Conservation (phyloP, 2,329 filamentous ascomycete genomes). For the Arthroderma uncinatum region DNA sequence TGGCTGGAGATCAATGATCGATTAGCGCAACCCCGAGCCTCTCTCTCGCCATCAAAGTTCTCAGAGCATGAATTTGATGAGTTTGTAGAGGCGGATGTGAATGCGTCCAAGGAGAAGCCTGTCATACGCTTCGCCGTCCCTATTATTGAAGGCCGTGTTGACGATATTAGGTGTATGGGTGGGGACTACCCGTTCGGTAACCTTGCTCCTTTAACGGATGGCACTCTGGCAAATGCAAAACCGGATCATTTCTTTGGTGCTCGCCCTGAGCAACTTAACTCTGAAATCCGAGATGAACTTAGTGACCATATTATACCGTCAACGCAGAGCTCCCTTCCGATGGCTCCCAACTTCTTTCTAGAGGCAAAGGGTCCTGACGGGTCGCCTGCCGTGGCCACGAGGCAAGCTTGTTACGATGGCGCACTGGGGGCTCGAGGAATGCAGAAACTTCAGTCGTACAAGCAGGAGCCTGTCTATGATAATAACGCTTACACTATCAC, state of each 20-base stretch:
- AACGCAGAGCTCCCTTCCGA: constrained; percentile 22
- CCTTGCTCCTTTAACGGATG: constrained; percentile 28
- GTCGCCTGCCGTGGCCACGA: constrained; percentile 22
- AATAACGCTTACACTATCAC: too few relatives aligned
- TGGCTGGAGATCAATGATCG: constrained; percentile 22
- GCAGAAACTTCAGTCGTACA: constrained; percentile 30
- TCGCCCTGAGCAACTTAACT: constrained; percentile 22
- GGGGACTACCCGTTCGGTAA: constrained; percentile 26
- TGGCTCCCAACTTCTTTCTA: too few relatives aligned
- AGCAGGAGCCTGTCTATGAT: constrained; percentile 26
- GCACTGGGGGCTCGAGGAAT: constrained; percentile 30
- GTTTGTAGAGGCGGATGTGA: constrained; percentile 22
- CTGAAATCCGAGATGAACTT: constrained; percentile 19
- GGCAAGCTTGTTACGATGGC: constrained; percentile 31
- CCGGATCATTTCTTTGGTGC: constrained; percentile 25
- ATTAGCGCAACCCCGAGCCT: constrained; percentile 21
- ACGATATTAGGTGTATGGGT: constrained; percentile 17
- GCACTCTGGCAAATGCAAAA: constrained; percentile 19
- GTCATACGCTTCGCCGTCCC: constrained; percentile 26
- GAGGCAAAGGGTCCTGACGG: too few relatives aligned
- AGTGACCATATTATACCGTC: constrained; percentile 22
- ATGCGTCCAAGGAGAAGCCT: constrained; percentile 27
- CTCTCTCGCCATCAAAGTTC: constrained; percentile 30
- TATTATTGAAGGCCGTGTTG: constrained; percentile 12
- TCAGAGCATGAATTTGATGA: constrained; percentile 20